phyloP scores from a whole-genome alignment of 2,329 filamentous ascomycete species.

The Clathrospora elynae region DNA sequence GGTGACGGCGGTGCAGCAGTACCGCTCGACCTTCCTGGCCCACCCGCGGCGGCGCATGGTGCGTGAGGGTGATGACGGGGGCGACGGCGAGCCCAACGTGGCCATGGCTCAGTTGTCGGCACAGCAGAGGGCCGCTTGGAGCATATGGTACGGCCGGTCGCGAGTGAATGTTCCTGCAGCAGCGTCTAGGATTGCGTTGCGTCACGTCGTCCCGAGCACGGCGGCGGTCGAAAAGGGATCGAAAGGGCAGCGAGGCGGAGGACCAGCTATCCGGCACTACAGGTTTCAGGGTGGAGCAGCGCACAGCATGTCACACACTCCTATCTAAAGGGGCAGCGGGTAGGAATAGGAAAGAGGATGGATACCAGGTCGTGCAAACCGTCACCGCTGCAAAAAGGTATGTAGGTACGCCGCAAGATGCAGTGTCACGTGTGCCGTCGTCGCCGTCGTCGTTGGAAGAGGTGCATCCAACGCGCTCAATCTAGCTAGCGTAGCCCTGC shows the following conservation, averaged over 20 bases:
- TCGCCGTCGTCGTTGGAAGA: no score
- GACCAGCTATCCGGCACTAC: slow-evolving; percentile 20
- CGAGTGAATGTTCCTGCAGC: slow-evolving; percentile 13
- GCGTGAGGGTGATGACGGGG: slow-evolving; percentile 47
- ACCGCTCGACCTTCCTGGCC: slow-evolving; percentile 76
- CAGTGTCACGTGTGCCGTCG: no score
- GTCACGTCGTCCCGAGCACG: slow-evolving; percentile 15
- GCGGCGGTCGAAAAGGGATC: slow-evolving; percentile 7
- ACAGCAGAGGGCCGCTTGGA: slow-evolving; percentile 22
- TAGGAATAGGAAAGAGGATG: neutral
- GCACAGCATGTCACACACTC: slow-evolving; percentile 23
- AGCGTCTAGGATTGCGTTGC: slow-evolving; percentile 9
- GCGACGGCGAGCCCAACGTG: slow-evolving; percentile 48
- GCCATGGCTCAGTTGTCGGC: slow-evolving; percentile 44
- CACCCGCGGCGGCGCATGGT: slow-evolving; percentile 54
- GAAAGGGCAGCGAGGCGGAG: slow-evolving; percentile 11
- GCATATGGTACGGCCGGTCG: slow-evolving; percentile 33
- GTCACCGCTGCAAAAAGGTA: no score
- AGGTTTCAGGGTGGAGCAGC: slow-evolving; percentile 35
- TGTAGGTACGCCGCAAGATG: no score
- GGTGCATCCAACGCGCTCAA: no score
- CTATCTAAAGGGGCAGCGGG: slow-evolving; percentile 1
- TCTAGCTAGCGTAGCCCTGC: no score
- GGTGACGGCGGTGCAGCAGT: slow-evolving; percentile 76
- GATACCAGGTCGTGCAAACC: no score